These are phyloP conservation scores for Dictyostelium firmibasis DNA, from an alignment of 78 protist genomes.

Conservation along the genomic window DNA sequence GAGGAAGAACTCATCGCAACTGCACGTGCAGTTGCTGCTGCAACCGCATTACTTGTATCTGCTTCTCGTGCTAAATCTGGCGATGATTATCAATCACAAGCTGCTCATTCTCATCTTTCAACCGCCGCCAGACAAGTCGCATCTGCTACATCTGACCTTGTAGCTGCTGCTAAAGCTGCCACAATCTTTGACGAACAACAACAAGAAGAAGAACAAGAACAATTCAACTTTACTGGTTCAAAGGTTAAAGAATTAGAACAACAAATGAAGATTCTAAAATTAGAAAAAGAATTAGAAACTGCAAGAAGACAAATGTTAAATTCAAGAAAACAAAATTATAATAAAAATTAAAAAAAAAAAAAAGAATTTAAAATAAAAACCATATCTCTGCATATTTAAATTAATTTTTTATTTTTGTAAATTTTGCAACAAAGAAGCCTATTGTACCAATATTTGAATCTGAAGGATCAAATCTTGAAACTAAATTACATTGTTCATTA, in stretches of 20 bases:
- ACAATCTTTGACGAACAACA: slow-evolving; percentile 67
- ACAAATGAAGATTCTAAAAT: slow-evolving; percentile 81
- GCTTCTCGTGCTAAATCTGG: slow-evolving; percentile 87
- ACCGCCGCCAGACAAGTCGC: slow-evolving; percentile 77
- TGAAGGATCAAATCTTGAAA: slow-evolving; percentile 65
- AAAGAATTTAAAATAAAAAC: neutral
- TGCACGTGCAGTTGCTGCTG: slow-evolving; percentile 78
- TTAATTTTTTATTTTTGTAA: slow-evolving; percentile 14
- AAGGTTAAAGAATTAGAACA: slow-evolving; percentile 81
- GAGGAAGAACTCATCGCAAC: slow-evolving; percentile 83
- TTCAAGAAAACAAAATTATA: slow-evolving; percentile 73
- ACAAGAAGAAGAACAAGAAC: slow-evolving; percentile 60
- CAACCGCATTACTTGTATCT: slow-evolving; percentile 75
- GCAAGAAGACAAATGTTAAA: slow-evolving; percentile 73
- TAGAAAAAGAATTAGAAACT: slow-evolving; percentile 78
- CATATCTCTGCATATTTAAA: neutral
- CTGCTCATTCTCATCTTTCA: slow-evolving; percentile 32
- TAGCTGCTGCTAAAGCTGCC: slow-evolving; percentile 78
- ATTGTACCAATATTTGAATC: slow-evolving; percentile 1
- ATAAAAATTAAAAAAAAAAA: neutral
- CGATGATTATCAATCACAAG: slow-evolving; percentile 51
- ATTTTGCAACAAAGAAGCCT: slow-evolving; percentile 71
- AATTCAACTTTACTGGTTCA: slow-evolving; percentile 51
- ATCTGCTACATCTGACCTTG: slow-evolving; percentile 60
- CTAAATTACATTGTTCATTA: neutral